Evolutionary conservation across 495 filamentous ascomycete genomes (phyloP).

Genomic region (Rhizodiscina lignyota): DNA sequence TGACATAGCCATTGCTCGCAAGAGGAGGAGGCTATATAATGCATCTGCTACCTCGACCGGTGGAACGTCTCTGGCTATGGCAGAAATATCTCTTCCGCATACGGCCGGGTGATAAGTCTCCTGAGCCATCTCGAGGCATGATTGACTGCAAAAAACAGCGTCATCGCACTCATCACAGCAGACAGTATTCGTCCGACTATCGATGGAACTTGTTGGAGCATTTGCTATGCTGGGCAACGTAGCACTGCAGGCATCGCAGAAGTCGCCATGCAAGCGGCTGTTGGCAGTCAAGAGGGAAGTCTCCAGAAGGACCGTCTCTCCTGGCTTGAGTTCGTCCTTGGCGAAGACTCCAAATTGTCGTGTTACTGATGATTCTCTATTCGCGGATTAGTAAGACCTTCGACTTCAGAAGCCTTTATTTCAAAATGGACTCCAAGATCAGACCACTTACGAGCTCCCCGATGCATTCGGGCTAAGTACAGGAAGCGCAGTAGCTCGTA

Average conservation of each 20-base stretch:
- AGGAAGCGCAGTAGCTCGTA: constrained; percentile 56
- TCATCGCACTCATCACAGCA: constrained; percentile 62
- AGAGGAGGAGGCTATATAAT: constrained; percentile 40
- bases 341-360: constrained; percentile 77
- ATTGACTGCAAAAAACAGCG: constrained; percentile 68
- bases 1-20: constrained; percentile 69
- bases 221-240: constrained; percentile 41
- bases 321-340: constrained; percentile 57
- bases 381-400: too few species aligned
- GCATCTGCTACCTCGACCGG: constrained; percentile 54
- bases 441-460: neutral
- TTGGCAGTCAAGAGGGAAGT: constrained; percentile 69
- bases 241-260: constrained; percentile 71
- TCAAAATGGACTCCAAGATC: too few species aligned
- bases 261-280: constrained; percentile 58
- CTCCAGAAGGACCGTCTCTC: constrained; percentile 65
- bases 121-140: constrained; percentile 57
- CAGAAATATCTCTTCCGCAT: constrained; percentile 67
- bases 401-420: too few species aligned
- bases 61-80: constrained; percentile 60
- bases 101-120: constrained; percentile 67
- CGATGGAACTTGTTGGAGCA: constrained; percentile 22
- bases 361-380: constrained; percentile 18
- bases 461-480: constrained; percentile 24
- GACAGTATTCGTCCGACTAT: constrained; percentile 10